A percentile compares a stretch with the other conserved stretches of the same genome.
These are phyloP conservation scores for Agroathelia rolfsii DNA, from an alignment of 1,284 basidiomycete species.

Conservation along the genomic window DNA sequence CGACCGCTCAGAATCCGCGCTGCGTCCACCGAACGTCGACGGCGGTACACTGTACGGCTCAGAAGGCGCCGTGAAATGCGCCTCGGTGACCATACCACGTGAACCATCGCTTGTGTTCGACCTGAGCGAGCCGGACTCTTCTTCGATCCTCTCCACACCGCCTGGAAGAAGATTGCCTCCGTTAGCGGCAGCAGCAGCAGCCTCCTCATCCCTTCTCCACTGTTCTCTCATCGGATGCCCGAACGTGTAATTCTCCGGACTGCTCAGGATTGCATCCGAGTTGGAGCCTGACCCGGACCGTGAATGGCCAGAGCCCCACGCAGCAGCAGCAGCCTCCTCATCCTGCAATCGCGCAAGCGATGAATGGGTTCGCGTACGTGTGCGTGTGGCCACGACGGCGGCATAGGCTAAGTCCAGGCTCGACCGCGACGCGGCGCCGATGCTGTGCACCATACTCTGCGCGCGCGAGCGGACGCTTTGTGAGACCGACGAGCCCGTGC, in stretches of 20 bases:
- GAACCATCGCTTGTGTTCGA: no score
- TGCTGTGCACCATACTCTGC: slow-evolving; percentile 53
- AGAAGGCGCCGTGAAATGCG: no score
- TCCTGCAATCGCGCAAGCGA: slow-evolving; percentile 53
- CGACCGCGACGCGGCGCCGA: slow-evolving; percentile 50
- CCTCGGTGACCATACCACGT: no score
- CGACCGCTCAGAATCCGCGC: no score
- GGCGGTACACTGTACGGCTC: slow-evolving; percentile 14
- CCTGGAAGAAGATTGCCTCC: no score
- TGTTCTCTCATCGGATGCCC: slow-evolving; percentile 36
- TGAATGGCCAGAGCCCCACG: slow-evolving; percentile 29
- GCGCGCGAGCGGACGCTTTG: slow-evolving; percentile 39
- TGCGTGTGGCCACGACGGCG: slow-evolving; percentile 29
- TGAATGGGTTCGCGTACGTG: slow-evolving; percentile 46
- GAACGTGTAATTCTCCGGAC: slow-evolving; percentile 61
- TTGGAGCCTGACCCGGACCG: slow-evolving; percentile 34
- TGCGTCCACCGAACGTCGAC: no score
- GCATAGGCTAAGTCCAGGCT: slow-evolving; percentile 47
- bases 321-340: slow-evolving; percentile 23
- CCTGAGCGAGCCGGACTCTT: no score
- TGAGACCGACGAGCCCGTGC: slow-evolving; percentile 33
- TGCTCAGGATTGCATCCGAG: slow-evolving; percentile 37
- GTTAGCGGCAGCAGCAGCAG: slow-evolving; percentile 25
- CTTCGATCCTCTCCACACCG: no score
- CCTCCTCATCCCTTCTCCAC: slow-evolving; percentile 14